Evolutionary conservation across 352 stramenopile genomes (phyloP), one percentile per base, ranked within the genome.

Genomic region (Globisporangium acanthophoron): DNA sequence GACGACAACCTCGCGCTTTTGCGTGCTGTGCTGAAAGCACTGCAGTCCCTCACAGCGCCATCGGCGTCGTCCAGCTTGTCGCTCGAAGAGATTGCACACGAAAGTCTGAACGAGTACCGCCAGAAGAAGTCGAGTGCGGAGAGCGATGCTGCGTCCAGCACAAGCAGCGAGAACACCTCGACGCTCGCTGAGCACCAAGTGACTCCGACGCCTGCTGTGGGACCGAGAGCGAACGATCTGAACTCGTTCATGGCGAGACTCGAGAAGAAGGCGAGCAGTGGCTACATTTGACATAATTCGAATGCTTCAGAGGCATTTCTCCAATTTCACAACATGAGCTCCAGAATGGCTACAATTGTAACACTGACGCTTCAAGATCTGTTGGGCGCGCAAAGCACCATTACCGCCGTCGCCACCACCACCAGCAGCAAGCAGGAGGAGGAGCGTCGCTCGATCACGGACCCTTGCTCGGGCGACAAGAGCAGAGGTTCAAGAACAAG

Each of bases 1-100:
- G 74, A 90, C 40, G 76, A 81, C 56, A 85, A 89, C 49, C 65
- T 90, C 5, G 73, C 73, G 21, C 76, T 92, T 52, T 52, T 92
- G 29, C 71, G 73, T 31, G 82, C 80, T 15, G 43, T 87, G 9
- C 48, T 89, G 29, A 78, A 85, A 54, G 71, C 78, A 33, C 66
- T 90, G 16, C 73, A 88, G 58, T 87, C 78, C 8, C 72, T 90
- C 31, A 66, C 65, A 12, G 71, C 52, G 24, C 58, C 69, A 5
- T 65, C 69, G 5, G 61, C 68, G 0, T 67, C 54, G 16, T 80
- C 74, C 15, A 84, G 60, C 55, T 56, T 85, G 33, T 80, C 70
- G 12, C 71, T 84, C 3, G 76, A 86, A 47, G 72, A 86, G 56
- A 78, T 84, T 33, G 74, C 71, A 15, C 69, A 73, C 39, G 56